Base-by-base conservation (phyloP, 805 yeast species). In the Metschnikowia colocasiae region DNA sequence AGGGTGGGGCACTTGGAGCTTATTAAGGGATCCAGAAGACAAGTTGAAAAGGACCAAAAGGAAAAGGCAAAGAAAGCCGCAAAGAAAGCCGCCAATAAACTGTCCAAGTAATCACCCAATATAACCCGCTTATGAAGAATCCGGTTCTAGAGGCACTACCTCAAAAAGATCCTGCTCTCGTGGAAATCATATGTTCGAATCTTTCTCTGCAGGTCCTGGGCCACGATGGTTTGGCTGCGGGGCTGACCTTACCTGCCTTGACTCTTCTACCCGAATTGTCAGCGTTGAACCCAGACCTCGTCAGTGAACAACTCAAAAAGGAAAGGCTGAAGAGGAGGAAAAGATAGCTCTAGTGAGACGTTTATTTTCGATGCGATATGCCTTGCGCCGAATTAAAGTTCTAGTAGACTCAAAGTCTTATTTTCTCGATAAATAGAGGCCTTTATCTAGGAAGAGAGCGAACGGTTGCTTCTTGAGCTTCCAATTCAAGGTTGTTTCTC, bases 1-100 rank as follows among this genome's bases (percentile, higher is more conserved):
- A 79, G 92, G 63, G 97, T 92, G 6, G 99, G 99, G 22, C 98
- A 92, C 65, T 75, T 92, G 59, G 99, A 92, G 69, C 64, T 92
- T 33, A 71, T 92, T 54, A 90, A 87, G 65, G 99, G 99, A 13
- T 83, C 94, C 6, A 82, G 97, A 73, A 81, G 95, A 69, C 81
- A 86, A 58, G 49, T 87, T 15, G 96, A 88, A 62, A 86, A 79
- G 62, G 71, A 65, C 15, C 79, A 73, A 53, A 81, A 79, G 63
- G 67, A 60, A 33, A 59, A 51, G 5, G 53, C 50, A 34, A 64
- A 62, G 53, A 55, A 49, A 34, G 54, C 57, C 15, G 56, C 56
- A 3, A 38, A 45, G 23, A 53, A 61, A 51, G 50, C 49, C 30
- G 54, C 47, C 18, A 39, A 27, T 3, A 45, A 51, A 39, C 18